Conservation (phyloP, 2,329 filamentous ascomycete species). For the Pseudophaeomoniella oleicola region DNA sequence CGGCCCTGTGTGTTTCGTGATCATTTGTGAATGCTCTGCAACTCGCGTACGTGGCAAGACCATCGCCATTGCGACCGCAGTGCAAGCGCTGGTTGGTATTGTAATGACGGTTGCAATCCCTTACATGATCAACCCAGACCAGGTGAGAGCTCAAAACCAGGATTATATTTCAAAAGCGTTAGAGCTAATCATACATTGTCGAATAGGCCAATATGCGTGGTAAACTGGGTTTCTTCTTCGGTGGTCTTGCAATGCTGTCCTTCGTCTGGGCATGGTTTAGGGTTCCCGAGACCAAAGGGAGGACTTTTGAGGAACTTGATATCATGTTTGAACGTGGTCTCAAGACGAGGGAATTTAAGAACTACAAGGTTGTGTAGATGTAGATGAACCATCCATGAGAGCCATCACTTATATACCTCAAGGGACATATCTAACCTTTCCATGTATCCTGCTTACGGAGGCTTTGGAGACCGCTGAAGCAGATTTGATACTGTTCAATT, state of each 20-base stretch:
- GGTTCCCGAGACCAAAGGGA: slow-evolving; percentile 14
- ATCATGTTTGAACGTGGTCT: slow-evolving; percentile 12
- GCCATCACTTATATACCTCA: too few species aligned
- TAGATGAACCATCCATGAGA: too few species aligned
- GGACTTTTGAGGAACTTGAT: slow-evolving; percentile 18
- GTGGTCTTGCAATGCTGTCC: slow-evolving; percentile 11
- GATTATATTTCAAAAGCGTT: too few species aligned
- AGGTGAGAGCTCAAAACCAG: too few species aligned
- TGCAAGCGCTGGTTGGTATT: slow-evolving; percentile 24
- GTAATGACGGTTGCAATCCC: slow-evolving; percentile 25
- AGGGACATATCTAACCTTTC: too few species aligned
- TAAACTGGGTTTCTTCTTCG: slow-evolving; percentile 17
- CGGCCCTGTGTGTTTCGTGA: slow-evolving; percentile 28
- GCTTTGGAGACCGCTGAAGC: too few species aligned
- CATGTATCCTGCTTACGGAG: too few species aligned
- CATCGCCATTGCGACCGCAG: slow-evolving; percentile 23
- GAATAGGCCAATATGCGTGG: slow-evolving; percentile 14
- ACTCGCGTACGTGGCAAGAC: slow-evolving; percentile 29
- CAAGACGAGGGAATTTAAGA: neutral
- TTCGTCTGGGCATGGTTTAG: slow-evolving; percentile 13
- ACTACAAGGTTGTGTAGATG: too few species aligned
- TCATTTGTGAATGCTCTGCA: slow-evolving; percentile 31
- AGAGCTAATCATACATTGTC: too few species aligned
- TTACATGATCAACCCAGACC: slow-evolving; percentile 25
- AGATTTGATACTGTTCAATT: too few species aligned